Evolutionary conservation across 345 rosid species (phyloP), one percentile per base, ranked within the genome.

Genomic region (Limnanthes douglasii): DNA sequence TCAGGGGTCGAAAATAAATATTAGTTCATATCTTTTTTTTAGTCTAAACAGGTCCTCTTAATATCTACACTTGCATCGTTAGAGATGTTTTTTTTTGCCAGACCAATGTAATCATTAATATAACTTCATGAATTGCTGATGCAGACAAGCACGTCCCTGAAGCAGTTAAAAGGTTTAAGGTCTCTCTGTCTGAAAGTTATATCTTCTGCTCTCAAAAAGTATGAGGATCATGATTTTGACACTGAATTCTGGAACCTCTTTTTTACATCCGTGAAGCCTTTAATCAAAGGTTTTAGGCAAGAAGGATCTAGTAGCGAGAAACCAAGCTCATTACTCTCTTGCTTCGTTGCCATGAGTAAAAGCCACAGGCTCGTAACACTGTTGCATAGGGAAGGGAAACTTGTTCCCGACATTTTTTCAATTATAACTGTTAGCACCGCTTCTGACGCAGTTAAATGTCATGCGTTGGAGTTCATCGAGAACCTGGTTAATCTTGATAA

Each of bases 291-390:
- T 50, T 84, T 90, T 62, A 80, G 74, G 78, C 75, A 70, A 46
- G 92, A 80, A 54, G 86, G 96, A 47, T 72, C 96, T 45, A 90
- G 95, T 48, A 90, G 98, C 32, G 79, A 77, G 69, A 90, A 69
- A 62, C 84, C 93, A 24, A 90, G 95, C 56, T 72, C 96, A 11
- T 57, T 90, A 50, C 80, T 90, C 52, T 77, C 78, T 27, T 77
- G 88, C 70, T 80, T 90, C 63, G 45, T 77, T 65, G 73, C 95
- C n/a, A 90, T 90, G 94, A 90, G 96, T 59, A 65, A 59, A 53
- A 74, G 79, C 64, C 61, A 32, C 51, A 54, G 56, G 29, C 88
- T 80, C 1, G 72, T 80, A 11, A 45, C 72, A 10, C 59, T 72
- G 39, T 51, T 90, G 49, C 48, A 37, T 44, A 63, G 92, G 64